Percentiles rank a stretch among this genome's conserved stretches.
Evolutionary conservation across 495 filamentous ascomycete species (phyloP).

Genomic region (Baudoinia panamericana): DNA sequence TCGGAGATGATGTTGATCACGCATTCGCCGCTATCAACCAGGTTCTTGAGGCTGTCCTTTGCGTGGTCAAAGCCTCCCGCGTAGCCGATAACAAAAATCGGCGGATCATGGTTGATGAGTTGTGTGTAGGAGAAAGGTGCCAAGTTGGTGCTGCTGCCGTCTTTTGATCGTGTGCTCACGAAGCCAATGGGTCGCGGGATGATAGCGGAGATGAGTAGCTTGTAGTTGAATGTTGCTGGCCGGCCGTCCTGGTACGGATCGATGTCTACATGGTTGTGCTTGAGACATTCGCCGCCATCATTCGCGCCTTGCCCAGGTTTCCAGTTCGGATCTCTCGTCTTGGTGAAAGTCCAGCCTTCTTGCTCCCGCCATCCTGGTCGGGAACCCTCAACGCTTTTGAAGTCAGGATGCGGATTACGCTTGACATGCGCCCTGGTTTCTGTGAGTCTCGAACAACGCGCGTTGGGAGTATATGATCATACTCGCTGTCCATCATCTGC

Average conservation of each 20-base stretch:
- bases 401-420: conserved; percentile 60
- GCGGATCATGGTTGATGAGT: conserved; percentile 77
- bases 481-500: conserved; percentile 27
- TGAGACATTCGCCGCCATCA: conserved; percentile 40
- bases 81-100: conserved; percentile 74
- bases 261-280: conserved; percentile 59
- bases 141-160: conserved; percentile 55
- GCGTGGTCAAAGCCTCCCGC: conserved; percentile 33
- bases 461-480: too few species aligned
- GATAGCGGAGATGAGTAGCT: conserved; percentile 77
- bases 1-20: conserved; percentile 75
- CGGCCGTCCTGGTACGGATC: conserved; percentile 67
- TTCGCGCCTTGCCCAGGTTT: conserved; percentile 65
- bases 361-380: conserved; percentile 52
- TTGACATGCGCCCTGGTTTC: conserved; percentile 36
- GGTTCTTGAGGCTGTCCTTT: conserved; percentile 70
- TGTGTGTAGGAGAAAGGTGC: conserved; percentile 81
- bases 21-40: conserved; percentile 50
- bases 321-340: conserved; percentile 66
- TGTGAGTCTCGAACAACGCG: too few species aligned
- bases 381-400: conserved; percentile 60
- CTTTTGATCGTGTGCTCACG: conserved; percentile 44
- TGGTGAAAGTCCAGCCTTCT: conserved; percentile 41
- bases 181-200: conserved; percentile 68
- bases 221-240: conserved; percentile 65